A percentile compares a stretch with the other conserved stretches of the same genome.
Conservation (phyloP, 2,329 filamentous ascomycete species). For the Clonostachys rosea region DNA sequence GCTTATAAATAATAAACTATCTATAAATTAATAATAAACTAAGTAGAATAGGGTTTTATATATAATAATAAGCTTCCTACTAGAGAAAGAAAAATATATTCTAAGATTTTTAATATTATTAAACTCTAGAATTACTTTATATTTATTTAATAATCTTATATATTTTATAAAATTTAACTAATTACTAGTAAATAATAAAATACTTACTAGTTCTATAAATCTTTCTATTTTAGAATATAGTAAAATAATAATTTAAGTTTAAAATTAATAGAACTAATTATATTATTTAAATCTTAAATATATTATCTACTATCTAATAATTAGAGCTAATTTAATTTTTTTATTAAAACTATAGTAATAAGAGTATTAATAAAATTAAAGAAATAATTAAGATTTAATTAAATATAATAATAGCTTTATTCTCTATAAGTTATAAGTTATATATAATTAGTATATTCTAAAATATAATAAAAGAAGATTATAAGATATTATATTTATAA, state of each 20-base stretch:
- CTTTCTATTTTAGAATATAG: background rate
- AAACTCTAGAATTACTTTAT: background rate
- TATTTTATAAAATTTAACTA: background rate
- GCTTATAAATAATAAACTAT: background rate
- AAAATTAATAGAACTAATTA: background rate
- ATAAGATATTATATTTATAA: too few relatives aligned
- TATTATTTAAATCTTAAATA: background rate
- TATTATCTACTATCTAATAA: background rate
- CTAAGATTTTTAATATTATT: background rate
- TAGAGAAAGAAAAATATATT: background rate
- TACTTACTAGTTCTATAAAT: background rate
- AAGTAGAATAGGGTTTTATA: too few relatives aligned
- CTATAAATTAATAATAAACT: too few relatives aligned
- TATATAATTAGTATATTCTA: conserved; percentile 1
- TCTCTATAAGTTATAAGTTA: background rate
- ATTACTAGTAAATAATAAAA: background rate
- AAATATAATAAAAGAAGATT: too few relatives aligned
- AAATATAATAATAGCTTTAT: background rate
- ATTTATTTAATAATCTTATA: background rate
- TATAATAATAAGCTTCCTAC: background rate
- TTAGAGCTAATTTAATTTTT: background rate
- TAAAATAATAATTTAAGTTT: background rate
- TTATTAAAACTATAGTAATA: too few relatives aligned
- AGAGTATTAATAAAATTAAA: background rate
- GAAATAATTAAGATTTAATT: background rate